Base-by-base conservation (phyloP, 2,329 filamentous ascomycete species). In the Aspergillus hortae region DNA sequence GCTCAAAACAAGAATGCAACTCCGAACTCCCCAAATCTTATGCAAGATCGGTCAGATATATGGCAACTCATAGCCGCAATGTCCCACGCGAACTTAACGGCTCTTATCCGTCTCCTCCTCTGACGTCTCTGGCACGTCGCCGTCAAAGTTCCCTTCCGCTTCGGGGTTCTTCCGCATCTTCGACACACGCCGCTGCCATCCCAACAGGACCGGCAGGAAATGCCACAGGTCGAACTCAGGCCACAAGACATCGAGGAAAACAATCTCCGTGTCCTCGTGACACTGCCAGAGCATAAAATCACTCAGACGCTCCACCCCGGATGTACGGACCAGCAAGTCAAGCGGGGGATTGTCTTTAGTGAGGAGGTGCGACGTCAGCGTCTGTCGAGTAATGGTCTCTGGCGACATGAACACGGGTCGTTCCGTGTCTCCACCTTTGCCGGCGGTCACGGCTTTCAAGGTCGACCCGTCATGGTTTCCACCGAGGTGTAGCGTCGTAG, bases 261-360 rank as follows among this genome's bases (percentile, higher is more conserved):
- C 90, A 58, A 99, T 88, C 54, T 95, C 88, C 0, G 94, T 96
- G 57, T 92, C 80, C 66, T 96, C 84, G 67, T 97, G 92, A 63
- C 90, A 94, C 73, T 99, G 94, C 94, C 94, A 99, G 32, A 99
- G 84, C 92, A 99, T 94, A 64, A 97, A 99, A 69, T 99, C 94
- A 67, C 91, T 96, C 53, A 99, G 77, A 45, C 94, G 83, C 70
- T 92, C 88, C 12, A 99, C 94, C 25, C 92, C 92, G 56, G 91
- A 96, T 4, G 94, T 99, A 46, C 94, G 85, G 46, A 99, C 82
- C 49, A 99, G 85, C 11, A 99, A 80, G 66, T 99, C 94, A 40
- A 97, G 77, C 1, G 94, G 94, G 14, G 94, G 94, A 56, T 89
- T 86, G 48, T 85, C 84, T 45, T 87, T 83, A 4, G 92, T 97